phyloP scores from a whole-genome alignment of 257 asterid genomes.

The Paulownia fortunei region DNA sequence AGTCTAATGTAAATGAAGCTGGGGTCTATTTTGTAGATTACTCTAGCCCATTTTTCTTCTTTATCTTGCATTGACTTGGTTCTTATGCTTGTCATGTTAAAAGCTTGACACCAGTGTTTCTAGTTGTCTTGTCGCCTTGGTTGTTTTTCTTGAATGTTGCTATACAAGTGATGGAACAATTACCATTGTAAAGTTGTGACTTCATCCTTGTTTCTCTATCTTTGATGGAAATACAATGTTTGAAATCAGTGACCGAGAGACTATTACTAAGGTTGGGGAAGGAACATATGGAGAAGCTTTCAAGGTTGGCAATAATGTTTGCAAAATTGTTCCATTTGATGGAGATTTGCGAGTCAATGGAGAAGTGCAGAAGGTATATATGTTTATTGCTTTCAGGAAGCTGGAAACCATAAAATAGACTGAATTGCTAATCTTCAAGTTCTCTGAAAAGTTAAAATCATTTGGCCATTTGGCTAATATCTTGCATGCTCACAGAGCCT shows the following conservation, averaged over 20 bases:
- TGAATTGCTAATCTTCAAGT: constrained; percentile 4
- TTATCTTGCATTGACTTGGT: not conserved
- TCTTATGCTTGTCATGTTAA: constrained; percentile 10
- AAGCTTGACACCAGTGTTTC: constrained; percentile 12
- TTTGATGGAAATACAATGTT: constrained; percentile 31
- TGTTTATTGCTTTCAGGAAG: constrained; percentile 4
- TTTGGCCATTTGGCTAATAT: constrained; percentile 14
- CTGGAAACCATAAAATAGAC: constrained; percentile 4
- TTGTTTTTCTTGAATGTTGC: constrained; percentile 20
- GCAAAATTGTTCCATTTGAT: constrained; percentile 94
- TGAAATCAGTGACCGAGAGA: constrained; percentile 59
- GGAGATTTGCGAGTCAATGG: constrained; percentile 86
- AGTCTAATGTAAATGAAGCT: constrained; percentile 28
- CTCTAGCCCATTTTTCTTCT: constrained; percentile 16
- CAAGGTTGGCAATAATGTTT: constrained; percentile 79
- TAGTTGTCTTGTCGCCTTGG: constrained; percentile 6
- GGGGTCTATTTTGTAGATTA: constrained; percentile 9
- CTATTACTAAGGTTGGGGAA: constrained; percentile 82
- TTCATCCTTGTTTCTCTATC: constrained; percentile 1
- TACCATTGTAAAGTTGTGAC: constrained; percentile 10
- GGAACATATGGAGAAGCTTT: constrained; percentile 98
- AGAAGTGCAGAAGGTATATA: constrained; percentile 83
- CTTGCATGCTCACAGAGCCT: constrained; percentile 20
- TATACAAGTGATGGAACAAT: not conserved
- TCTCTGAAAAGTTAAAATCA: constrained; percentile 7